These are phyloP conservation scores for Alternaria sp. DNA, from an alignment of 2,329 filamentous ascomycete species.

Conservation along the genomic window DNA sequence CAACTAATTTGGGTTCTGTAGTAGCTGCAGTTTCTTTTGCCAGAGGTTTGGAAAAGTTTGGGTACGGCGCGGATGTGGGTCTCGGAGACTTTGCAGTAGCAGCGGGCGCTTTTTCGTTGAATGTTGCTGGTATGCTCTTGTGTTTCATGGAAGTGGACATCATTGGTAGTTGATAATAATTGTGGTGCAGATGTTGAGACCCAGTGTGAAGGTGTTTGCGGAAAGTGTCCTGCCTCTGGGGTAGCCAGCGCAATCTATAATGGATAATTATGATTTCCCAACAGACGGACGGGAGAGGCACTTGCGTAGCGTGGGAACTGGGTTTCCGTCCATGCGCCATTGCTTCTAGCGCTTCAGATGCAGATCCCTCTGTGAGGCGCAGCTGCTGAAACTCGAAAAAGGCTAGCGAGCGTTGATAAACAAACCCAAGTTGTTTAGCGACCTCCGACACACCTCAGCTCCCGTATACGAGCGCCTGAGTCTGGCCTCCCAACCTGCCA, in stretches of 20 bases:
- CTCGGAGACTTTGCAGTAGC: constrained; percentile 21
- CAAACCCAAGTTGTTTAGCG: constrained; percentile 13
- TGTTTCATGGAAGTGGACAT: constrained; percentile 47
- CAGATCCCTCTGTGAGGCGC: constrained; percentile 9
- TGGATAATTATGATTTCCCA: constrained; percentile 19
- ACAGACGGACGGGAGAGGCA: constrained; percentile 20
- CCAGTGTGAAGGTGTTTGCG: neutral
- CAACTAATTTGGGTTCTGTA: constrained; percentile 17
- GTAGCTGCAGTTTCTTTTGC: neutral
- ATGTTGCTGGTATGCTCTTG: constrained; percentile 42
- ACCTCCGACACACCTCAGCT: constrained; percentile 13
- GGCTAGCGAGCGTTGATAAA: constrained; percentile 21
- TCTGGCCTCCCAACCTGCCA: constrained; percentile 5
- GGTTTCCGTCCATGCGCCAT: constrained; percentile 20
- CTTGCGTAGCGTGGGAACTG: constrained; percentile 23
- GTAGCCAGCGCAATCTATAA: constrained; percentile 18
- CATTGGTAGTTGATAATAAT: neutral
- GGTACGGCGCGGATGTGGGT: constrained; percentile 32
- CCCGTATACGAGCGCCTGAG: constrained; percentile 2
- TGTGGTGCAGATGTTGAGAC: neutral
- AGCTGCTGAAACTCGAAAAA: constrained; percentile 4
- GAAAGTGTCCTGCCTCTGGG: constrained; percentile 3
- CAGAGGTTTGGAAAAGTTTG: constrained; percentile 20
- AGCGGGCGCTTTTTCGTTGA: constrained; percentile 34
- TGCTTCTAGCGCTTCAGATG: constrained; percentile 16